Base-by-base conservation (phyloP, 1,139 yeast genomes). In the Suhomyces taliae region DNA sequence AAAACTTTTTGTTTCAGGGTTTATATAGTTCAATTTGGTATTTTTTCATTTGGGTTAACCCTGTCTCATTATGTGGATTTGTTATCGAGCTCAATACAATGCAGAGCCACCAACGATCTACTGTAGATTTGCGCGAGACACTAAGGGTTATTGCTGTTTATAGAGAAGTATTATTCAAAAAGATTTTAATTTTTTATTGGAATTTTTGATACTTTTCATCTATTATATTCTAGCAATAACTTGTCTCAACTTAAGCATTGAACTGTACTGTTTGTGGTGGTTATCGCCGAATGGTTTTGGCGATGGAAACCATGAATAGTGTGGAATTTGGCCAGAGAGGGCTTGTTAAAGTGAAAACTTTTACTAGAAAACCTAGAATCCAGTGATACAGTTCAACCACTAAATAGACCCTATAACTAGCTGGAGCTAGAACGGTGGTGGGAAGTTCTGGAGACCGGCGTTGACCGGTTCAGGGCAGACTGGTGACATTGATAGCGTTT, bases 71-170 rank as follows among this genome's bases (percentile, higher is more conserved):
- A 47, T 60, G 67, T 72, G 74, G 77, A 76, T 76, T 75, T 74
- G 82, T 80, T 78, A 76, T 65, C 65, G 82, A 64, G 81, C 76
- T 74, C 73, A 69, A 55, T 41, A 52, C 58, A 78, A 76, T 74
- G 75, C 60, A 76, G 84, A 78, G 83, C 83, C 83, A 76, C 79
- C 74, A 71, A 79, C 81, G 83, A 78, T 78, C 78, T 78, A 59
- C 56, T 55, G 68, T 62, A 63, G 67, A 39, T 37, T 29, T n/a
- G 9, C 52, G 50, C 49, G 51, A 48, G 53, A 48, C 48, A 44
- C 41, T 40, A 26, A 36, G 51, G 46, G 53, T 45, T 50, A 41
- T 47, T 50, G 49, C 43, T 47, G 43, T 34, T 15, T 40, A 34
- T 27, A 26, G 26, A 35, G 27, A 15, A 26, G 36, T 19, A 19